Evolutionary conservation across 352 stramenopile genomes (phyloP), one percentile per base, ranked within the genome.

Genomic region (Pythium volutum): DNA sequence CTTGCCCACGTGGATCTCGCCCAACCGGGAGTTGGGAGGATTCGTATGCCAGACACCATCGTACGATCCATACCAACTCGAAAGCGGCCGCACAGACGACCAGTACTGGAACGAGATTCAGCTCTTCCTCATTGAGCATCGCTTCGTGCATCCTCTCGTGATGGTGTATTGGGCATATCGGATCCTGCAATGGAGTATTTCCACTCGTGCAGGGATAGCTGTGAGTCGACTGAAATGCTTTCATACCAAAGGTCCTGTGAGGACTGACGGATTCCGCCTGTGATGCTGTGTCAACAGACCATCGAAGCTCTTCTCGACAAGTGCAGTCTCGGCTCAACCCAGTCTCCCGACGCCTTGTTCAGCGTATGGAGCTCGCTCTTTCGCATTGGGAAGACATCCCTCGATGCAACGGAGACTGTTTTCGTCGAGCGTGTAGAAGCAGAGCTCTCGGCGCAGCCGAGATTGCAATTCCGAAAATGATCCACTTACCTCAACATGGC

Each of bases 31-130:
- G 8, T 8, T 45, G 0, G 55, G 33, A n/a, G 41, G 33, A 12
- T 9, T 1, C 4, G 25, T 12, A 3, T 48, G 16, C 0, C 43
- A 65, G 10, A 29, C n/a, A 3, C 29, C 59, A 4, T 14, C 31
- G 0, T 88, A 87, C 38, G 76, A 87, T 56, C 82, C 77, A 9
- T 86, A 86, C 60, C 77, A 90, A 52, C 64, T 89, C 49, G 82
- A 92, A 66, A 86, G 73, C 33, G 71, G 71, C n/a, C 74, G 76
- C 4, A 90, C 82, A 23, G 76, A 88, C 41, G 82, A 92, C 65
- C 39, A 65, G 14, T 89, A 92, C 58, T 92, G 82, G 82, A 92
- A 92, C 45, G 80, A 89, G 33, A 89, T 90, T 45, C 82, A 92
- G 59, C 74, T 77, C 25, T 86, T 83, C 34, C 38, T 89, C 23